These are phyloP conservation scores for Colletotrichum euphorbiae DNA, from an alignment of 2,329 filamentous ascomycete species.

Conservation along the genomic window DNA sequence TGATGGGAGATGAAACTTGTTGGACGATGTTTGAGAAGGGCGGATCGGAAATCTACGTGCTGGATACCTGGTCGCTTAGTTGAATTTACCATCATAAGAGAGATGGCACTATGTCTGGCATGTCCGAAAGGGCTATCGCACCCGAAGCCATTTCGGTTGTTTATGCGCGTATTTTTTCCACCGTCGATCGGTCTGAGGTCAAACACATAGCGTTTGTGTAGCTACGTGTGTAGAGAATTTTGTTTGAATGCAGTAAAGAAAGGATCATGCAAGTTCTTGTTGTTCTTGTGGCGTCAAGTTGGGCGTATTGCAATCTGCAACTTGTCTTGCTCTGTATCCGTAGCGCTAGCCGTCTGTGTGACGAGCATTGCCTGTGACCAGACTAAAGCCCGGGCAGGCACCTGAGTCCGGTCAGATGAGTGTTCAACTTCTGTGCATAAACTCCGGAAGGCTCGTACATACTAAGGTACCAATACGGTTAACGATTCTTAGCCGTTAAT, in stretches of 20 bases:
- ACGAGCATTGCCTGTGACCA: neutral
- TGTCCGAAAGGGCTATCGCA: constrained; percentile 9
- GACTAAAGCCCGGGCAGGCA: too few relatives aligned
- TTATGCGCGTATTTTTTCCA: neutral
- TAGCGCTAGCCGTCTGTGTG: constrained; percentile 20
- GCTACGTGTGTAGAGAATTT: neutral
- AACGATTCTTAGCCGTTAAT: too few relatives aligned
- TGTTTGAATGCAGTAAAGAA: constrained; percentile 16
- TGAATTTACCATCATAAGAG: neutral
- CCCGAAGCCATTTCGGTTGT: constrained; percentile 21
- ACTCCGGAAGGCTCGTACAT: too few relatives aligned
- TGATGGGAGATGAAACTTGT: constrained; percentile 19
- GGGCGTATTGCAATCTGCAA: constrained; percentile 37
- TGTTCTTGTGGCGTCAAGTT: constrained; percentile 14
- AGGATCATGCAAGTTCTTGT: constrained; percentile 27
- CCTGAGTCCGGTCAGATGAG: too few relatives aligned
- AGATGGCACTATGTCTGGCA: constrained; percentile 1
- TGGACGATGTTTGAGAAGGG: constrained; percentile 4
- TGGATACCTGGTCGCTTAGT: neutral
- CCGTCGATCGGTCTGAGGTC: neutral
- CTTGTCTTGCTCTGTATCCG: constrained; percentile 28
- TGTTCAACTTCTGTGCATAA: too few relatives aligned
- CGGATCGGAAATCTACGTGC: neutral
- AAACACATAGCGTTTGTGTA: constrained; percentile 6
- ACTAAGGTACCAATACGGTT: too few relatives aligned